Percentiles rank a stretch among this genome's conserved stretches.
These are phyloP conservation scores for Epichloe gansuensis DNA, from an alignment of 2,329 filamentous ascomycete genomes.

Conservation along the genomic window DNA sequence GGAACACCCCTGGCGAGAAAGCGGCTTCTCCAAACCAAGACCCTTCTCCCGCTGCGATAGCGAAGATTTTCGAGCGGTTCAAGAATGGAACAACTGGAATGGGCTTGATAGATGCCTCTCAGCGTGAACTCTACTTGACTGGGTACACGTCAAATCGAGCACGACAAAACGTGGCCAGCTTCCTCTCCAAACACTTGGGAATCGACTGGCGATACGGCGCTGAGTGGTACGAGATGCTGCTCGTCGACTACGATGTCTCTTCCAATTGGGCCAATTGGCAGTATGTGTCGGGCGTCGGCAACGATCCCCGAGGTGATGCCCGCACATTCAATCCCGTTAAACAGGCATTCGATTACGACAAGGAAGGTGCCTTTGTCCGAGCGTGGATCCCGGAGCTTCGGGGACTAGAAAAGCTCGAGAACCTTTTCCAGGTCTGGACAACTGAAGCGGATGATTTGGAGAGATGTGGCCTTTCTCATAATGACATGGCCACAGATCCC, in stretches of 20 bases:
- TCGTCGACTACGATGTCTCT: conserved; percentile 64
- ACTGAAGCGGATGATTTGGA: conserved; percentile 45
- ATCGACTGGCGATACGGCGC: conserved; percentile 73
- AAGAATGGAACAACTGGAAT: conserved; percentile 58
- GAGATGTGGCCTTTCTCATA: conserved; percentile 39
- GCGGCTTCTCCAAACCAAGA: conserved; percentile 22
- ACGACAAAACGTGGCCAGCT: conserved; percentile 64
- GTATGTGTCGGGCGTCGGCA: conserved; percentile 67
- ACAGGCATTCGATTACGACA: conserved; percentile 67
- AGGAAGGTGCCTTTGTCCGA: conserved; percentile 54
- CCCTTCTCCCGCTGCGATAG: conserved; percentile 29
- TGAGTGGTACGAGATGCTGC: conserved; percentile 67
- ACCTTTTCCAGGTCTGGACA: conserved; percentile 61
- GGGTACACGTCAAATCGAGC: conserved; percentile 69
- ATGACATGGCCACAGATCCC: conserved; percentile 55
- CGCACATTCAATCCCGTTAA: conserved; percentile 76
- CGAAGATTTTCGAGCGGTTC: conserved; percentile 42
- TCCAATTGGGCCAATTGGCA: conserved; percentile 79
- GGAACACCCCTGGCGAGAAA: conserved; percentile 32
- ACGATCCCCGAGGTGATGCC: conserved; percentile 58
- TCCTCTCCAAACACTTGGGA: conserved; percentile 56
- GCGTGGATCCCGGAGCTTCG: conserved; percentile 59
- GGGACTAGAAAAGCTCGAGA: conserved; percentile 35
- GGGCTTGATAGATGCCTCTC: conserved; percentile 64
- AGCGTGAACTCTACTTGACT: conserved; percentile 60